Evolutionary conservation across 2,329 filamentous ascomycete genomes (phyloP).

Genomic region (Fusarium graminum): DNA sequence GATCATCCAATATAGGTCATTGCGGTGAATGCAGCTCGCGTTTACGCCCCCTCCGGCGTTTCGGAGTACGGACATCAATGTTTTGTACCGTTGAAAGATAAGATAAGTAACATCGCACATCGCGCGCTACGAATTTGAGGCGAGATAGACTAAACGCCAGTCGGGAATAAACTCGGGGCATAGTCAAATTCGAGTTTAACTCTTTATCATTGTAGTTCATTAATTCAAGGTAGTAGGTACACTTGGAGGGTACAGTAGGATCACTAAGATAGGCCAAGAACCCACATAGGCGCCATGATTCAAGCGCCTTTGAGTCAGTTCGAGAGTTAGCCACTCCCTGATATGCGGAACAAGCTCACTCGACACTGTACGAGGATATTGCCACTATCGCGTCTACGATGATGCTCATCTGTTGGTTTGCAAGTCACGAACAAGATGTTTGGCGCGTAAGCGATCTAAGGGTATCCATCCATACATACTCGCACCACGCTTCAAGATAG

Average conservation of each 20-base stretch:
- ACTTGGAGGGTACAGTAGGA: too few species aligned
- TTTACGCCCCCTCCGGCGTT: slow-evolving; percentile 24
- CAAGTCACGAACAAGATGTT: slow-evolving; percentile 8
- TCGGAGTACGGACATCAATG: not conserved
- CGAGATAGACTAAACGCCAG: slow-evolving; percentile 1
- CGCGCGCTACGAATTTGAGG: not conserved
- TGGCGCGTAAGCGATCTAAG: slow-evolving; percentile 8
- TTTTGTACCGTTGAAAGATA: not conserved
- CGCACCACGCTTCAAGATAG: too few species aligned
- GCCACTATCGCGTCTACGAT: slow-evolving; percentile 12
- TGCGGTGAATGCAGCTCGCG: slow-evolving; percentile 1
- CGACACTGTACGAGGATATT: slow-evolving; percentile 12
- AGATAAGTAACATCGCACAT: not conserved
- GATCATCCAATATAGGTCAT: slow-evolving; percentile 31
- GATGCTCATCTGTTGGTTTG: slow-evolving; percentile 13
- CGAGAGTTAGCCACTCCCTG: not conserved
- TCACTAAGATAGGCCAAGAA: not conserved
- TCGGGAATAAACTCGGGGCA: slow-evolving; percentile 3
- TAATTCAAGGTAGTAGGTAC: too few species aligned
- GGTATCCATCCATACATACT: not conserved
- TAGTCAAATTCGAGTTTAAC: not conserved
- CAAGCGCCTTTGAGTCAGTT: not conserved
- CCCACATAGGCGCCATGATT: not conserved
- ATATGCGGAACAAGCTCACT: slow-evolving; percentile 2
- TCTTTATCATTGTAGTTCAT: not conserved